Percentiles rank a stretch among this genome's conserved stretches.
These are phyloP conservation scores for Tilletia caries DNA, from an alignment of 1,284 basidiomycete species.

Conservation along the genomic window DNA sequence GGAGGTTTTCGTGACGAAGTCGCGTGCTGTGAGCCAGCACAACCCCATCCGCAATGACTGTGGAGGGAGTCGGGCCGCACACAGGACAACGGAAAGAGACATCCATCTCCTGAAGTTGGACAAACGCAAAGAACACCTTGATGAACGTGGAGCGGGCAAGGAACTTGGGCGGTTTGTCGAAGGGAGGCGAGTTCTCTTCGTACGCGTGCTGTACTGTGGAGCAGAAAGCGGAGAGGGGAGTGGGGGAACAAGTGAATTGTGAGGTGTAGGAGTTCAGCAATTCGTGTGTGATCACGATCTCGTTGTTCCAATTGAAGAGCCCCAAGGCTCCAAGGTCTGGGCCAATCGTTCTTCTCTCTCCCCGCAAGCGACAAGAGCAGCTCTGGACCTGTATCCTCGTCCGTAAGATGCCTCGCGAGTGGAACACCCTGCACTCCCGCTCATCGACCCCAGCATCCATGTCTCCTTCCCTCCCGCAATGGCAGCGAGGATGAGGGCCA, in stretches of 20 bases:
- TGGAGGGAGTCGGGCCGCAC: background rate
- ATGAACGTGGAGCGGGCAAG: background rate
- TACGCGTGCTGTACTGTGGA: background rate
- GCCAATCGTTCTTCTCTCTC: background rate
- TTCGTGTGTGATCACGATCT: background rate
- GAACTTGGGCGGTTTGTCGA: background rate
- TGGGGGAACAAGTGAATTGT: background rate
- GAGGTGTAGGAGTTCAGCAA: background rate
- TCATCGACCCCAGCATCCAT: background rate
- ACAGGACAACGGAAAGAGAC: background rate
- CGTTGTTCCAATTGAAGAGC: background rate
- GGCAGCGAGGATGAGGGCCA: background rate
- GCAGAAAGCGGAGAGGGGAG: background rate
- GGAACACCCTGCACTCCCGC: background rate
- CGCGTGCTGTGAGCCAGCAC: background rate
- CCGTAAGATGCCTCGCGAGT: background rate
- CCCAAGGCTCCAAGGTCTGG: background rate
- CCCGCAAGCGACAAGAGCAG: background rate
- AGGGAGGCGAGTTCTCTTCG: background rate
- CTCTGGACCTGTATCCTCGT: background rate
- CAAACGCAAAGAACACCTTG: background rate
- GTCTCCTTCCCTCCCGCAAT: background rate
- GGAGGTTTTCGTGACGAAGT: no score
- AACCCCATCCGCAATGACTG: background rate
- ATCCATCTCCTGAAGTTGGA: background rate